These are phyloP conservation scores for Malassezia yamatoensis DNA, from an alignment of 1,284 basidiomycete species.

Conservation along the genomic window DNA sequence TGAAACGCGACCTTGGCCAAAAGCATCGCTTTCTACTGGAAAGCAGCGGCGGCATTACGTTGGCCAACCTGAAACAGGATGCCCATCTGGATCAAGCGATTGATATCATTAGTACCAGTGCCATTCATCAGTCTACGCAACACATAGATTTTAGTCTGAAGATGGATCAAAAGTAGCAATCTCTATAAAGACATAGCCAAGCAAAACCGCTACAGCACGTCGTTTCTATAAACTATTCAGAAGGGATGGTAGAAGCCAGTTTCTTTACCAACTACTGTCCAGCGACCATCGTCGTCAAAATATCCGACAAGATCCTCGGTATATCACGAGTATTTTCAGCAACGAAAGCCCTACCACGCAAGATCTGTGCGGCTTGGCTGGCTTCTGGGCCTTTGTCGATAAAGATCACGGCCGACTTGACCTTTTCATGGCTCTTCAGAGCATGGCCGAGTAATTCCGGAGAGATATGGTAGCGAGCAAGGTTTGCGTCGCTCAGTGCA, in stretches of 20 bases:
- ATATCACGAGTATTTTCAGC: constrained; percentile 35
- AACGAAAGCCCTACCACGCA: constrained; percentile 38
- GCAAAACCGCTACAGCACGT: too few species aligned
- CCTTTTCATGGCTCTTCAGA: constrained; percentile 30
- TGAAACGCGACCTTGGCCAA: constrained; percentile 23
- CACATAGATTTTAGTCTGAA: constrained; percentile 46
- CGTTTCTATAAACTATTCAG: too few species aligned
- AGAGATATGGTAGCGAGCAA: constrained; percentile 47
- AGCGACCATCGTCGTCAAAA: constrained; percentile 32
- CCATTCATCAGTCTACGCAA: constrained; percentile 46
- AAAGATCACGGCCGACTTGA: constrained; percentile 42
- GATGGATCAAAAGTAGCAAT: constrained; percentile 24
- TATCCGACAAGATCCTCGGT: constrained; percentile 34
- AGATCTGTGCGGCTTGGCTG: constrained; percentile 21
- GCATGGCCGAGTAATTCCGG: constrained; percentile 24
- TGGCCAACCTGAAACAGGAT: constrained; percentile 30
- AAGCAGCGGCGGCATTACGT: constrained; percentile 40
- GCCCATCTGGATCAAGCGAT: constrained; percentile 41
- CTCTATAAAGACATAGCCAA: too few species aligned
- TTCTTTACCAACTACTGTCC: too few species aligned
- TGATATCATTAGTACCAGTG: constrained; percentile 42
- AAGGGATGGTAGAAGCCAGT: too few species aligned
- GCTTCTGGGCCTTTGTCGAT: constrained; percentile 40
- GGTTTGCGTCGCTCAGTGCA: constrained; percentile 48
- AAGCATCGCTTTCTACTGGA: constrained; percentile 31